phyloP scores from a whole-genome alignment of 176 grass and related monocot species.

The Tillandsia leiboldiana region DNA sequence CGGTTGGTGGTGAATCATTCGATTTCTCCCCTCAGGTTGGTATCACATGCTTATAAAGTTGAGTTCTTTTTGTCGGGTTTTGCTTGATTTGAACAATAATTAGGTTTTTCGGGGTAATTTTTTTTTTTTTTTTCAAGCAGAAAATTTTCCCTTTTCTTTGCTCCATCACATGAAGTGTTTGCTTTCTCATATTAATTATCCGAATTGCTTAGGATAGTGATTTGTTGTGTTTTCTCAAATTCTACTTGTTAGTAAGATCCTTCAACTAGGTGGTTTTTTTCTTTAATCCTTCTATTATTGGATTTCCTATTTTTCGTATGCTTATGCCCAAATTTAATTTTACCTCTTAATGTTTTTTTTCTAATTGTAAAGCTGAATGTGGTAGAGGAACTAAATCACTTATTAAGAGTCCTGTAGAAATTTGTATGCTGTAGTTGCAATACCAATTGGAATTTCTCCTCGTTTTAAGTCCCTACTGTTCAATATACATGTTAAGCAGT shows the following conservation, averaged over 20 bases:
- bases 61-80: not conserved
- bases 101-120: not conserved
- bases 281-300: no score
- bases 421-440: no score
- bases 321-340: no score
- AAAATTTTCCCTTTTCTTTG: not conserved
- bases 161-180: not conserved
- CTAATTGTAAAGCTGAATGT: no score
- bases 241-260: not conserved
- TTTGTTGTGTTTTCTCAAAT: not conserved
- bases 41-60: not conserved
- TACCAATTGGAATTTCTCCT: no score
- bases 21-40: not conserved
- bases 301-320: no score
- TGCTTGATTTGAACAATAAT: not conserved
- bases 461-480: no score
- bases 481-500: no score
- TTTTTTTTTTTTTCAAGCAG: not conserved
- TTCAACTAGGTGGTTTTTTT: not conserved
- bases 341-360: no score
- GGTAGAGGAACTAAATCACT: no score
- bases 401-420: no score
- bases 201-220: not conserved
- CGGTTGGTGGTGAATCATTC: slow-evolving; percentile 7
- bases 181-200: not conserved